Percentiles rank a stretch among this genome's conserved stretches.
These are phyloP conservation scores for Fusarium austroafricanum DNA, from an alignment of 2,329 filamentous ascomycete species.

Conservation along the genomic window DNA sequence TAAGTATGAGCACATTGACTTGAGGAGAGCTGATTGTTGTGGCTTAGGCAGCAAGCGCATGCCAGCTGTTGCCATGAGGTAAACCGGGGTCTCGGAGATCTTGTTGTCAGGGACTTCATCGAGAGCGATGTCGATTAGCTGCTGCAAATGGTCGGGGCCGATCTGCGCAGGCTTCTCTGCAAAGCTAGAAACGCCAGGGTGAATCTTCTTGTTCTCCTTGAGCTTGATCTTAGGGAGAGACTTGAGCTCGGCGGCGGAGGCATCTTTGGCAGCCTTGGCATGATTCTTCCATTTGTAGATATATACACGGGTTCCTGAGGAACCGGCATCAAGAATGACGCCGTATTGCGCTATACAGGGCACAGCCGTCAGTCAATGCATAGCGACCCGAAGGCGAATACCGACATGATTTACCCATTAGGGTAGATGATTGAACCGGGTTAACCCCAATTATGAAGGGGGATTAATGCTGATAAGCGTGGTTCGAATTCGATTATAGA, in stretches of 20 bases:
- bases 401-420: conserved; percentile 55
- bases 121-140: conserved; percentile 84
- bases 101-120: conserved; percentile 80
- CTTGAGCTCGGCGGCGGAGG: conserved; percentile 58
- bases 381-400: conserved; percentile 15
- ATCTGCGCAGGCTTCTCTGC: conserved; percentile 80
- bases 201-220: conserved; percentile 91
- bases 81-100: conserved; percentile 87
- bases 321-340: conserved; percentile 96
- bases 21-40: conserved; percentile 78
- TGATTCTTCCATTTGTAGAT: conserved; percentile 94
- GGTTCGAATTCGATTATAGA: background rate
- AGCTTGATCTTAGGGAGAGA: conserved; percentile 84
- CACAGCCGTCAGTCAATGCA: conserved; percentile 31
- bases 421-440: conserved; percentile 17
- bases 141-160: conserved; percentile 82
- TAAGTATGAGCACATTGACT: conserved; percentile 85
- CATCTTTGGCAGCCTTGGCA: conserved; percentile 69
- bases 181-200: conserved; percentile 92
- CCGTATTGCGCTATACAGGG: conserved; percentile 75
- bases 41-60: conserved; percentile 85
- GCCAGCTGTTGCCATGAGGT: conserved; percentile 94
- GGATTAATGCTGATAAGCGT: background rate
- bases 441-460: background rate
- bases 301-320: conserved; percentile 94